Base-by-base conservation (phyloP, 225 moss, liverwort and hornwort species). In the Pseudisothecium myosuroides region DNA sequence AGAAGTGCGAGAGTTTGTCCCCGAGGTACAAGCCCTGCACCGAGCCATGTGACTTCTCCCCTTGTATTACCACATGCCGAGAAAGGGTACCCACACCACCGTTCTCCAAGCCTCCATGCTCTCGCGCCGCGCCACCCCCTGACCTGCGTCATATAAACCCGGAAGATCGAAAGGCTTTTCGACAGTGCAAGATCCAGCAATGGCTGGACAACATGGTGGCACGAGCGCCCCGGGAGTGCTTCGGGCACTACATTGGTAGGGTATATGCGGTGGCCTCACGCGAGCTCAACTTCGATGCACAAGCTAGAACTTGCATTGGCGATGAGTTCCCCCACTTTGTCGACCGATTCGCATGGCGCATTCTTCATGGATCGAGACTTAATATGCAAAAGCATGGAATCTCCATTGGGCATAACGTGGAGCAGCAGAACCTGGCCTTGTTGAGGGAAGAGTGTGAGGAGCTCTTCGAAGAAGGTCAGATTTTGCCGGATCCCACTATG, bases 131-230 rank as follows among this genome's bases (percentile, higher is more conserved):
- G 12, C 94, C 94, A 12, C 91, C 89, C 11, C 93, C 90, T 27
- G 93, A 94, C 74, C 79, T 94, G 43, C 26, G 88, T 37, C 91
- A 90, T 79, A 91, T 94, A 19, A 86, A 87, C 18, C 90, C 89
- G 22, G 77, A 82, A 14, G 94, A 94, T 52, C 88, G 87, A 41
- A 74, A 92, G 80, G 91, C 92, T 10, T 93, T 88, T 43, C 94
- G 94, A 13, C 94, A 94, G 80, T 89, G 91, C 87, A 92, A 91
- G 84, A 90, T 94, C 75, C 92, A 94, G 85, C 87, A 93, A 58
- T 94, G 94, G 93, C 87, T 94, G 60, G 92, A 92, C 87, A 73
- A 90, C 90, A 92, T 93, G 82, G 94, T 93, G 79, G 87, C 89
- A 54, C 89, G 94, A 72, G 24, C 89, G 56, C 88, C 93, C 12